Evolutionary conservation across 495 filamentous ascomycete species (phyloP), one percentile per base, ranked within the genome.

Genomic region (Viridothelium virens): DNA sequence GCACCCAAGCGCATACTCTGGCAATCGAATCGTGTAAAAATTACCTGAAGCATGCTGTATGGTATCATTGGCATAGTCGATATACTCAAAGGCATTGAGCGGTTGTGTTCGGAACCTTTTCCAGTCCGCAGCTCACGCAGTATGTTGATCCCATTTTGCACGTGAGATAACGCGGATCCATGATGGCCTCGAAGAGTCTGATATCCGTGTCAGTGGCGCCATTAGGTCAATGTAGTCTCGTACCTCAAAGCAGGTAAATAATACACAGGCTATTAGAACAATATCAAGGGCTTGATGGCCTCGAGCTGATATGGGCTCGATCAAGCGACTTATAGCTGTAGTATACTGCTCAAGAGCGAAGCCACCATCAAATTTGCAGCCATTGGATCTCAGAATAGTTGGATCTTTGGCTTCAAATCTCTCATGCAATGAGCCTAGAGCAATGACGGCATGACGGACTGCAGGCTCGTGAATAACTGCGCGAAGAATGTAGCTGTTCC

Each of bases 391-490:
- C 6, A 7, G 41, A 44, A 44, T 44, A 44, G 41, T 7, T 14
- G 41, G 41, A 44, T 44, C 41, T 44, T 14, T 14, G 10, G 47
- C 63, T 31, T 65, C 47, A 6, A 70, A 62, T 14, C 41, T 44
- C 2, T 73, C 83, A 67, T 84, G 84, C 14, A 87, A 72, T 7
- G 81, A 78, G 72, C 83, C 82, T 34, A 87, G 79, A 44, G 80
- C 80, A 12, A 82, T 74, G 12, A 87, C 81, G 37, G 85, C 85
- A 70, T 87, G 84, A 72, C 83, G 83, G 1, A 87, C 79, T 0
- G 84, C 83, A 0, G 85, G 83, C 67, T 86, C 84, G 59, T 73
- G 74, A 46, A 79, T 82, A 66, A 81, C 82, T 12, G 83, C 78
- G 70, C 84, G 83, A 4, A 84, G 80, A 6, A 87, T 79, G 31